A percentile compares a stretch with the other conserved stretches of the same genome.
Conservation (phyloP, 1,139 yeast genomes). For the Debaryomyces udenii region DNA sequence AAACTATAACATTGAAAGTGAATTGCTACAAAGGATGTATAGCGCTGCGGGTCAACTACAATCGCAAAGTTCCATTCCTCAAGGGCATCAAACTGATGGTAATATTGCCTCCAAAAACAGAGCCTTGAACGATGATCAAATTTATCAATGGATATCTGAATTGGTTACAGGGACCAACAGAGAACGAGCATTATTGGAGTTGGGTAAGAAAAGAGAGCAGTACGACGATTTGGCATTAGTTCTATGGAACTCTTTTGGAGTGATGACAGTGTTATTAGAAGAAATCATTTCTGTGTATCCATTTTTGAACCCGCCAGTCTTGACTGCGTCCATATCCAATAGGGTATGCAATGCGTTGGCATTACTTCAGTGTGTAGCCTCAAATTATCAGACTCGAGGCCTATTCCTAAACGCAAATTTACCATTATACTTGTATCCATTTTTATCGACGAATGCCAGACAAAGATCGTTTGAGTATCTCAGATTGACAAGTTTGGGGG, state of each 20-base stretch:
- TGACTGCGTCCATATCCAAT: slow-evolving; percentile 86
- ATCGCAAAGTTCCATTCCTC: slow-evolving; percentile 8
- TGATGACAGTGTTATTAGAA: slow-evolving; percentile 87
- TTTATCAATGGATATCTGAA: slow-evolving; percentile 88
- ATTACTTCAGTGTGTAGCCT: slow-evolving; percentile 92
- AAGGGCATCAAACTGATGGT: slow-evolving; percentile 9
- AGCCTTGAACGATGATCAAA: slow-evolving; percentile 83
- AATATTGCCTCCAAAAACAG: slow-evolving; percentile 28
- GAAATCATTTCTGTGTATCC: slow-evolving; percentile 93
- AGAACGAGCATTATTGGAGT: slow-evolving; percentile 87
- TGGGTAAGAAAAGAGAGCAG: slow-evolving; percentile 93
- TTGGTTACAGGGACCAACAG: slow-evolving; percentile 86
- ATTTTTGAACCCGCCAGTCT: slow-evolving; percentile 79
- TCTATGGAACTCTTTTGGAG: slow-evolving; percentile 95
- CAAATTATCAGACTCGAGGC: slow-evolving; percentile 87
- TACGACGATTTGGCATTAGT: slow-evolving; percentile 92
- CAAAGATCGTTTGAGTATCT: slow-evolving; percentile 92
- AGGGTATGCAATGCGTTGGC: slow-evolving; percentile 96
- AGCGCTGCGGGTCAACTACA: slow-evolving; percentile 18
- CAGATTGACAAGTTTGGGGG: slow-evolving; percentile 90
- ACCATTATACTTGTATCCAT: slow-evolving; percentile 90
- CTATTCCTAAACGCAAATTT: slow-evolving; percentile 86
- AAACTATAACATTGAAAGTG: not conserved
- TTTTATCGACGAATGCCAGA: slow-evolving; percentile 86
- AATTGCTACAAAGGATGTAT: slow-evolving; percentile 13